Base-by-base conservation (phyloP, 2,329 filamentous ascomycete species). In the Diaporthe sp. region DNA sequence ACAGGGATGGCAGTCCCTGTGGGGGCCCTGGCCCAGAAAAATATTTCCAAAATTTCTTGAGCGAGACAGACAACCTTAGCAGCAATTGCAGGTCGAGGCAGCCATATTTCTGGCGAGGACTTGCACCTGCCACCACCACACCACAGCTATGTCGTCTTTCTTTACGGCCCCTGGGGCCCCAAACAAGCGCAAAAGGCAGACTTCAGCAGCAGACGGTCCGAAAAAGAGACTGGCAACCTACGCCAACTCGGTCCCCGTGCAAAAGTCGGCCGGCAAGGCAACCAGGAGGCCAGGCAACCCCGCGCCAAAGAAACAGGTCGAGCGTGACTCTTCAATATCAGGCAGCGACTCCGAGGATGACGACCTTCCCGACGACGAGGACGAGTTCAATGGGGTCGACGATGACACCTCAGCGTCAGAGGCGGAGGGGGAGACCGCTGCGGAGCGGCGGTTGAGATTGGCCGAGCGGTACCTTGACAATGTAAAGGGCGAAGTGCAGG, bases 391-490 rank as follows among this genome's bases (percentile, higher is more conserved):
- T 44, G 73, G 84, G 55, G 85, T 84, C 32, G 86, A 85, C 50
- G 88, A 88, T 25, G 88, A 86, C 37, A 88, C 88, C 44, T 94
- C 92, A 1, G 93, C 93, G n/a, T 91, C 92, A 76, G 94, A 95
- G 76, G 91, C 91, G 75, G 94, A 95, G 76, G 91, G 91, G 77
- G 96, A 98, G 86, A 98, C 97, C 30, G 95, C 94, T 1, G 96
- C 95, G 47, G 95, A 98, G 81, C 93, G 94, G 83, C 90, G 97
- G 79, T 85, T 98, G 80, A 92, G 94, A 77, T 89, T 99, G 37
- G 97, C 97, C 39, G 95, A 98, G 85, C 92, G 94, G 79, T 98
- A 99, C 82, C 89, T 99, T 71, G 93, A 98, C 71, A 98, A 97
- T 81, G 92, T 98, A 76, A 92, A 93, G 79, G 90, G 94, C 79